Evolutionary conservation across 257 asterid genomes (phyloP), one percentile per base, ranked within the genome.

Genomic region (Cinchona pubescens): DNA sequence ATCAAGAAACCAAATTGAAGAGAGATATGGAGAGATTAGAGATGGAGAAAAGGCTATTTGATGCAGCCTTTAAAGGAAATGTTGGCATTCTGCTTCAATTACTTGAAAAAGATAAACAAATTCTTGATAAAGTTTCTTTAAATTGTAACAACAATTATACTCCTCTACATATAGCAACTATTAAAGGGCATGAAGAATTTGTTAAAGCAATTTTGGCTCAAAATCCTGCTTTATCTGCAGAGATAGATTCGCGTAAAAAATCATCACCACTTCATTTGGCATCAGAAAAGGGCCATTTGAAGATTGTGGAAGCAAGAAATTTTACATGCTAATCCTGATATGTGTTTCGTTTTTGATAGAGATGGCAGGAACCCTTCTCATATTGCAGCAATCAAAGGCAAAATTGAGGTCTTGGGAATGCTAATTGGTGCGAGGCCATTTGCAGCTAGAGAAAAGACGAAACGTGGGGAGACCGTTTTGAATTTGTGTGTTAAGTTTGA

Each of bases 361-460:
- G 34, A 37, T 32, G 61, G 83, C 48, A 62, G 61, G 6, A 66
- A 45, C 23, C 75, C 82, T 2, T 10, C 67, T 27, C 82, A 74
- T 79, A 15, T 79, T 34, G 82, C 79, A 7, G 79, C 72, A 49
- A 46, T 67, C 38, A 79, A 60, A 55, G 82, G 82, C 46, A 21
- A 25, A 53, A 16, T 46, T 14, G 42, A 71, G 6, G 82, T 74
- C 19, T 58, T 73, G 67, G 30, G 59, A 37, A 42, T 30, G 30
- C 38, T 79, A 63, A 0, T 73, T 19, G 35, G 23, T 9, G 66
- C 71, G 1, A 11, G 55, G 5, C 71, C 72, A 1, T 69, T 43
- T 27, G 82, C 75, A 16, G 79, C 71, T 27, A 53, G 30, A 51
- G 79, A 13, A 23, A 49, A 2, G n/a, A 19, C 69, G 7, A 32